Evolutionary conservation across 805 yeast genomes (phyloP).

Genomic region (Metschnikowia koreensis): DNA sequence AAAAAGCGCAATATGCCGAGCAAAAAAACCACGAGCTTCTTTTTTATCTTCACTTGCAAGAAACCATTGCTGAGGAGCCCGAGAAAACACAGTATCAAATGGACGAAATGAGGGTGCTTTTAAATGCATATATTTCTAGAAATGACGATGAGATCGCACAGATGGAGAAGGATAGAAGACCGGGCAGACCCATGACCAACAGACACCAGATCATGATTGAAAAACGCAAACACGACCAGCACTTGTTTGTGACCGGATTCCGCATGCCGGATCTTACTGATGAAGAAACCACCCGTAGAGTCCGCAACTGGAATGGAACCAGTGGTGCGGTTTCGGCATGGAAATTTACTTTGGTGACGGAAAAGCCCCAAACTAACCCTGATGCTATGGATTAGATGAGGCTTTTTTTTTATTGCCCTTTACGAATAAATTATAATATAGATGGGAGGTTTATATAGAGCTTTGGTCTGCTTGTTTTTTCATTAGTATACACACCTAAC

Average conservation of each 20-base stretch:
- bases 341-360: slow-evolving; percentile 43
- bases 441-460: background rate
- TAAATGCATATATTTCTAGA: slow-evolving; percentile 62
- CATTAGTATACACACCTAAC: too few relatives aligned
- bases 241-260: slow-evolving; percentile 66
- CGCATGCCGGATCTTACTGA: slow-evolving; percentile 71
- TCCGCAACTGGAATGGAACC: slow-evolving; percentile 79
- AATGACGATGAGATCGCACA: slow-evolving; percentile 73
- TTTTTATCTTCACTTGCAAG: slow-evolving; percentile 59
- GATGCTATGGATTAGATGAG: slow-evolving; percentile 11
- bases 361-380: slow-evolving; percentile 14
- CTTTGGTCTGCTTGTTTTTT: background rate
- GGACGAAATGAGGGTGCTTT: slow-evolving; percentile 59
- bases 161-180: slow-evolving; percentile 62
- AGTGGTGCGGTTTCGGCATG: slow-evolving; percentile 72
- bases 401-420: background rate
- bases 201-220: slow-evolving; percentile 67
- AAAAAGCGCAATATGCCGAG: slow-evolving; percentile 56
- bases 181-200: slow-evolving; percentile 81
- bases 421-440: too few relatives aligned
- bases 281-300: slow-evolving; percentile 51
- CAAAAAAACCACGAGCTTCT: slow-evolving; percentile 59
- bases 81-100: slow-evolving; percentile 40
- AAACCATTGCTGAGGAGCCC: slow-evolving; percentile 31
- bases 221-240: slow-evolving; percentile 57